Conservation (phyloP, 805 yeast species). For the Candida yuanshanica region DNA sequence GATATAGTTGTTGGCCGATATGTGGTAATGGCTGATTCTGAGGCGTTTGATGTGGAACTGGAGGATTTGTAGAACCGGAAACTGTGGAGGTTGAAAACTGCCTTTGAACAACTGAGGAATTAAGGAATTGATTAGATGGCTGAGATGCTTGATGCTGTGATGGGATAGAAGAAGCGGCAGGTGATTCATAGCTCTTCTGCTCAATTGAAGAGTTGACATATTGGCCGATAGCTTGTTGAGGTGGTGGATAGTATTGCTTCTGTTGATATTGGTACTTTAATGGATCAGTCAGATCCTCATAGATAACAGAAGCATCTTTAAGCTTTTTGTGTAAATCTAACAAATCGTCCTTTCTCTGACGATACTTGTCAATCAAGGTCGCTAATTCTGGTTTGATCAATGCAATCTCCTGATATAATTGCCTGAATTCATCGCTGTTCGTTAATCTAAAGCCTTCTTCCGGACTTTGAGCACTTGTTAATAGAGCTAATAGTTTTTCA, state of each 20-base stretch:
- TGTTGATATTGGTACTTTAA: conserved; percentile 18
- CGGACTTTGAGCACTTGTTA: conserved; percentile 32
- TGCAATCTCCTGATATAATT: conserved; percentile 63
- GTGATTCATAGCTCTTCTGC: not conserved
- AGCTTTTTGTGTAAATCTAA: conserved; percentile 65
- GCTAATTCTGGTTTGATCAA: conserved; percentile 73
- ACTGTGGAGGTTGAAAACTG: no score
- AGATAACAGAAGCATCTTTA: conserved; percentile 59
- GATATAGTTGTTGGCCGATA: not conserved
- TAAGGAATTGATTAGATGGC: no score
- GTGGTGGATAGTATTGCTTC: conserved; percentile 4
- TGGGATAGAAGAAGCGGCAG: not conserved
- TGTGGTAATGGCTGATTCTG: conserved; percentile 13
- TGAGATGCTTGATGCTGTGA: not conserved
- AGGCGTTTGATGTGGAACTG: no score
- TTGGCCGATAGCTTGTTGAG: not conserved
- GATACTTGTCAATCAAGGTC: conserved; percentile 69
- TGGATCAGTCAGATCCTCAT: conserved; percentile 63
- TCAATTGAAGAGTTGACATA: not conserved
- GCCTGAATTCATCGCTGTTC: conserved; percentile 63
- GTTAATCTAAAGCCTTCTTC: conserved; percentile 31
- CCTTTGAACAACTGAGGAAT: no score
- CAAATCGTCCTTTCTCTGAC: conserved; percentile 73
- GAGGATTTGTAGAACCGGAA: no score
- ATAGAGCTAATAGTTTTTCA: conserved; percentile 59